Base-by-base conservation (phyloP, 768 basidiomycete species). In the Podaxis pistillaris region DNA sequence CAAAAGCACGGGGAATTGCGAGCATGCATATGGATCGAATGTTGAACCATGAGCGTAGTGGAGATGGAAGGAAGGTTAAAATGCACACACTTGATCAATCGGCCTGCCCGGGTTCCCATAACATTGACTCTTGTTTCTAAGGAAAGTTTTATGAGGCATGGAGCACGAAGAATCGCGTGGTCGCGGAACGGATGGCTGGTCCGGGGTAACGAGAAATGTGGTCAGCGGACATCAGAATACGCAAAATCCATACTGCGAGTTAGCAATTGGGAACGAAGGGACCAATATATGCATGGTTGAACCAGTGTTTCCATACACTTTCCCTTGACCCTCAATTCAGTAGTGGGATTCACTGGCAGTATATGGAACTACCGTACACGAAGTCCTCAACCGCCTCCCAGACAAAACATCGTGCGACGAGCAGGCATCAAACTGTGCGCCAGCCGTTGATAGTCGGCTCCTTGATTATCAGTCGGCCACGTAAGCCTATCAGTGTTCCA, bases 21-120 rank as follows among this genome's bases (percentile, higher is more conserved):
- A n/a, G 37, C 15, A 40, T 12, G 22, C 53, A 62, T 62, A 62
- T 55, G 52, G 60, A 47, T 19, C 30, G 40, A 36, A 47, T 28
- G 19, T 36, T 26, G 41, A 33, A 44, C 44, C 40, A 51, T 38
- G 49, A 51, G 49, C 19, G 49, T 50, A 37, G 49, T 46, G 17
- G 33, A n/a, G 30, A 30, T 50, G 38, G 22, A 50, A 50, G 17
- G 36, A 51, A 36, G 36, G 49, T 22, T 19, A 37, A 50, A 51
- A 59, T 38, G 4, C 47, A 38, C 58, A 52, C 49, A 50, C 36
- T 15, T 15, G 30, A 19, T 13, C n/a, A 24, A 2, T 24, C 49
- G 58, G 44, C 30, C 28, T 17, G 13, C 19, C 7, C 60, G 30
- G 26, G 22, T 55, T 62, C 60, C 60, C 60, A 62, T 62, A 33